Evolutionary conservation across 306 rosid species (phyloP).

Genomic region (Vigna radiata): DNA sequence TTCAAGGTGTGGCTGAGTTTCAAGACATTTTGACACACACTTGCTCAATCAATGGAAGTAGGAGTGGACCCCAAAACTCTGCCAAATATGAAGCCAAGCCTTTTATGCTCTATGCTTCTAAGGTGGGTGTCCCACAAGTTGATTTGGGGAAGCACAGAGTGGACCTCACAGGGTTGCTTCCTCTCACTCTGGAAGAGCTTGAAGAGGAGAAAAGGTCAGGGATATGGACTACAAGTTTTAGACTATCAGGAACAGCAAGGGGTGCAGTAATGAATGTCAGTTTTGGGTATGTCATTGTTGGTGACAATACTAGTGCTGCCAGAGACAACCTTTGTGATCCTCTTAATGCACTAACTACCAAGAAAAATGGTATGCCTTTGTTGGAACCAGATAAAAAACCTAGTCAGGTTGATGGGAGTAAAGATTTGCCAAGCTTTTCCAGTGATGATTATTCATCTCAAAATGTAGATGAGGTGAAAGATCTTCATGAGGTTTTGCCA

Average conservation of each 20-base stretch:
- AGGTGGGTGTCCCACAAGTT: constrained; percentile 58
- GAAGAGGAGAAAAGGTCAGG: constrained; percentile 83
- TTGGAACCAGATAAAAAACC: constrained; percentile 41
- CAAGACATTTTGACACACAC: constrained; percentile 70
- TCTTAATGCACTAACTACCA: constrained; percentile 44
- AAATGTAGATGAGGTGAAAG: constrained; percentile 62
- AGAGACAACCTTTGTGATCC: constrained; percentile 42
- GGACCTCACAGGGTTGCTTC: constrained; percentile 89
- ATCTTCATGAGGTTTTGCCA: constrained; percentile 79
- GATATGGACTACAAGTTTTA: constrained; percentile 82
- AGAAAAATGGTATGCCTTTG: constrained; percentile 49
- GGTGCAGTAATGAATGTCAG: constrained; percentile 86
- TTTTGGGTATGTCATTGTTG: constrained; percentile 75
- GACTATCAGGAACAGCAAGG: constrained; percentile 75
- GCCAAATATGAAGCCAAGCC: constrained; percentile 93
- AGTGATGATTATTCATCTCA: constrained; percentile 43
- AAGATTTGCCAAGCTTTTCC: constrained; percentile 54
- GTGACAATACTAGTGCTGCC: constrained; percentile 52
- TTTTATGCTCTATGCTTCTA: constrained; percentile 75
- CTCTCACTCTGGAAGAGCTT: constrained; percentile 86
- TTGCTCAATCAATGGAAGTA: constrained; percentile 80
- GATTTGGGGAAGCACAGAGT: constrained; percentile 93
- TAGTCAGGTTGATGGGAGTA: constrained; percentile 48
- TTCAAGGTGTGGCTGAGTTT: constrained; percentile 63
- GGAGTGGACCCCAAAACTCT: constrained; percentile 75